Conservation (phyloP, 345 rosid species). For the Gossypium ekmanianum region DNA sequence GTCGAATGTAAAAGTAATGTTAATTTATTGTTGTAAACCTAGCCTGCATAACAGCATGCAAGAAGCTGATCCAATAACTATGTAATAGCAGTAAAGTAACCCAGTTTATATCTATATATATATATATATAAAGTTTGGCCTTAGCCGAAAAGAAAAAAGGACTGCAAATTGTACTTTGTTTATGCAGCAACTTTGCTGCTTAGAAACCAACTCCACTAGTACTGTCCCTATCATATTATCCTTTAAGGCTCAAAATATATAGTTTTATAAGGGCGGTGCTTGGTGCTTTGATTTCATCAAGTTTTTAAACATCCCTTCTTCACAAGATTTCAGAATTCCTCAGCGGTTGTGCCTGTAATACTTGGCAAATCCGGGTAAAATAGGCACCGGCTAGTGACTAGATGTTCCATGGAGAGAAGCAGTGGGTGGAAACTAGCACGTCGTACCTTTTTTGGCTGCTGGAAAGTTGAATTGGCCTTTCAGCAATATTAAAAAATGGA, state of each 20-base stretch:
- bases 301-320: not conserved
- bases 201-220: not conserved
- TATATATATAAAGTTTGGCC: too few relatives aligned
- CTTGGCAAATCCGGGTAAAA: not conserved
- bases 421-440: not conserved
- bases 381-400: not conserved
- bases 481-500: not conserved
- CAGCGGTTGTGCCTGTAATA: not conserved
- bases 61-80: not conserved
- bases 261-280: not conserved
- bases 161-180: not conserved
- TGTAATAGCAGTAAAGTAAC: not conserved
- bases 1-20: not conserved
- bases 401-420: not conserved
- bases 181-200: not conserved
- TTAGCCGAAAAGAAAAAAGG: too few relatives aligned
- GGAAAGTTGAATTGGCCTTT: not conserved
- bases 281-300: not conserved
- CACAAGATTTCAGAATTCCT: not conserved
- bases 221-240: slow-evolving; percentile 7
- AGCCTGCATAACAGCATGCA: not conserved
- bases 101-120: too few relatives aligned
- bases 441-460: not conserved
- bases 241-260: not conserved
- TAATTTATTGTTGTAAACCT: not conserved